Conservation (phyloP, 371 early-diverging fungal species). For the Rhizopus sp. region DNA sequence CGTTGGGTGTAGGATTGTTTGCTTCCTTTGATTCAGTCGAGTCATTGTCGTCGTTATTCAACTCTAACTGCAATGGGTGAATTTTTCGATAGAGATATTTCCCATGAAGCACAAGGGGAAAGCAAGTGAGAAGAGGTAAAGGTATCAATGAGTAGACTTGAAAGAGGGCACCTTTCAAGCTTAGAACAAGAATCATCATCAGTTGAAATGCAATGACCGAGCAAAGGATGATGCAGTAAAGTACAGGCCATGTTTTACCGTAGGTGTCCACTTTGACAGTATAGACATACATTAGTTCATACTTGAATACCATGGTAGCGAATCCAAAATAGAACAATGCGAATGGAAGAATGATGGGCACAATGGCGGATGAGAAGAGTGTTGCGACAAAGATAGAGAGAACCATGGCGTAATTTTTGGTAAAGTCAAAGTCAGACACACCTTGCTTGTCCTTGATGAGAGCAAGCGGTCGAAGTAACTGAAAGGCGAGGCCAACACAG, state of each 20-base stretch:
- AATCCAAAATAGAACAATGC: conserved; percentile 66
- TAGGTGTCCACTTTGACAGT: conserved; percentile 68
- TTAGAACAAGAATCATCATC: conserved; percentile 66
- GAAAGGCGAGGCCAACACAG: conserved; percentile 46
- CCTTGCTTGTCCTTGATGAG: not conserved
- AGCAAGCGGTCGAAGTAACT: conserved; percentile 54
- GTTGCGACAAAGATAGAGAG: conserved; percentile 71
- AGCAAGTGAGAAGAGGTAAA: conserved; percentile 67
- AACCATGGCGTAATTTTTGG: conserved; percentile 56
- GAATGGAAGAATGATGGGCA: conserved; percentile 76
- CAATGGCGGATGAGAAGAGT: conserved; percentile 70
- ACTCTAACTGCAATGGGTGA: conserved; percentile 2
- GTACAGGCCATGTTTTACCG: conserved; percentile 75
- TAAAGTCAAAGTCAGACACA: conserved; percentile 26
- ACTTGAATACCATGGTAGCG: conserved; percentile 68
- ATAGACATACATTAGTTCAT: conserved; percentile 63
- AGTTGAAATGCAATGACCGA: conserved; percentile 72
- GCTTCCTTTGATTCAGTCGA: not conserved
- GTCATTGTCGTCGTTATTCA: not conserved
- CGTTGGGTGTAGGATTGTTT: not conserved
- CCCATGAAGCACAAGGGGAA: conserved; percentile 17
- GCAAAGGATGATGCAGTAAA: conserved; percentile 67
- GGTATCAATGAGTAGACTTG: conserved; percentile 62
- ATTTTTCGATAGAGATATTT: conserved; percentile 15
- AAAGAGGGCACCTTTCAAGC: conserved; percentile 39